Percentiles rank a stretch among this genome's conserved stretches.
Conservation (phyloP, 352 stramenopile species). For the Pythium coloratum region DNA sequence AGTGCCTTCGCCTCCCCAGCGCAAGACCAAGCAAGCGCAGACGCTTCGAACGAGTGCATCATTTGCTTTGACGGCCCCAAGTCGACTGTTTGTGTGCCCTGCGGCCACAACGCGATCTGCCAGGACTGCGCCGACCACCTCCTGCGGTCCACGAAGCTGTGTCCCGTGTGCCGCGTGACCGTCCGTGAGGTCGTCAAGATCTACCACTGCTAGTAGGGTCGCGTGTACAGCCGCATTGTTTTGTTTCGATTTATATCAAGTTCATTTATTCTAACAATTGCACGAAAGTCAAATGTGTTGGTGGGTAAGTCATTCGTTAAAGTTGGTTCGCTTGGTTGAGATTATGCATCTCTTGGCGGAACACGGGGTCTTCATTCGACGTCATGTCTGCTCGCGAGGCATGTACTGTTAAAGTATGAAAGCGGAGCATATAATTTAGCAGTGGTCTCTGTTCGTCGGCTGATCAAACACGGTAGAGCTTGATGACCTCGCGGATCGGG, state of each 20-base stretch:
- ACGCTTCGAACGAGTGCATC: conserved; percentile 53
- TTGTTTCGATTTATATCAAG: background rate
- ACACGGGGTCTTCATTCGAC: too few species aligned
- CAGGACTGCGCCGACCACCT: conserved; percentile 76
- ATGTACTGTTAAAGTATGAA: background rate
- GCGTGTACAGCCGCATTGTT: background rate
- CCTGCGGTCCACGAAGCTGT: conserved; percentile 57
- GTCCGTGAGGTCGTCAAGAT: conserved; percentile 80
- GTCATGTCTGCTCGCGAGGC: too few species aligned
- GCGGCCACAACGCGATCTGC: conserved; percentile 86
- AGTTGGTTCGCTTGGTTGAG: too few species aligned
- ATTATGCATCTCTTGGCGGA: too few species aligned
- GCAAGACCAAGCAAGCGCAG: conserved; percentile 4
- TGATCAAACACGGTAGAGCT: conserved; percentile 66
- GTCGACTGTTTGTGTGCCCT: conserved; percentile 76
- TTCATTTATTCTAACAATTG: background rate
- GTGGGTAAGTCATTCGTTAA: too few species aligned
- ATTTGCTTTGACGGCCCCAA: conserved; percentile 85
- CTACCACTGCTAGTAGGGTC: conserved; percentile 52
- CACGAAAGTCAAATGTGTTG: background rate
- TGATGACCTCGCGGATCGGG: conserved; percentile 76
- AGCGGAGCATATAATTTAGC: conserved; percentile 7
- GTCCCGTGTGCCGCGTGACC: conserved; percentile 70
- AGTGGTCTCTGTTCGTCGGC: background rate
- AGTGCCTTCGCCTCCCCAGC: background rate